Evolutionary conservation across 1,284 basidiomycete species (phyloP).

Genomic region (Ganoderma sinense): DNA sequence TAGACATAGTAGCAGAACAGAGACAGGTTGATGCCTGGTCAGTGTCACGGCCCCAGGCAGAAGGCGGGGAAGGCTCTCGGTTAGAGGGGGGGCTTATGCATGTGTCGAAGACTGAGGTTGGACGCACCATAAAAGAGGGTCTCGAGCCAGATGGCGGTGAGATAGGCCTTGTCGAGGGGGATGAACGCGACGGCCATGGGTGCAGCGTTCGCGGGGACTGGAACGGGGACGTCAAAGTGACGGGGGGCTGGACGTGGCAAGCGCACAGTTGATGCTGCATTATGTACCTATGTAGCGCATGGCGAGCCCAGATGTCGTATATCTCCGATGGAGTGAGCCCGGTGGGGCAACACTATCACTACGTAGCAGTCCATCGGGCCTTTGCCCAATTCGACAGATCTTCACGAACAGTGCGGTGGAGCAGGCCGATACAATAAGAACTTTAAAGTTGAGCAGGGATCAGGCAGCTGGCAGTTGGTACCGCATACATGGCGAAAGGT

Average conservation of each 20-base stretch:
- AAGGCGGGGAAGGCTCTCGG: not conserved
- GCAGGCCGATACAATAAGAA: not conserved
- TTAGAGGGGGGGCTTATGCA: not conserved
- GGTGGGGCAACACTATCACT: not conserved
- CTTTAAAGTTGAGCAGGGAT: not conserved
- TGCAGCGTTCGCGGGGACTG: not conserved
- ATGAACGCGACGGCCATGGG: slow-evolving; percentile 36
- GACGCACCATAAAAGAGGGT: slow-evolving; percentile 44
- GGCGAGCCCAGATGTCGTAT: not conserved
- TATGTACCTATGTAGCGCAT: slow-evolving; percentile 7
- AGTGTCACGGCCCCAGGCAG: not conserved
- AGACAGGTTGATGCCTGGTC: slow-evolving; percentile 44
- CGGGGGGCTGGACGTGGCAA: not conserved
- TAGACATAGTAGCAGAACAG: slow-evolving; percentile 45
- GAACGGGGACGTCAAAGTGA: not conserved
- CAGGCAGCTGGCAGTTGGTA: not conserved
- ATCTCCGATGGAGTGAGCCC: not conserved
- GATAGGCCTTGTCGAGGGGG: slow-evolving; percentile 44
- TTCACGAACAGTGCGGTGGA: not conserved
- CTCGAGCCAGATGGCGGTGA: slow-evolving; percentile 47
- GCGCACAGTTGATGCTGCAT: not conserved
- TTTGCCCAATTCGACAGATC: not conserved
- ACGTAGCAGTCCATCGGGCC: too few relatives aligned
- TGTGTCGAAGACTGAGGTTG: slow-evolving; percentile 7
- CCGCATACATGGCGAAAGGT: not conserved